These are phyloP conservation scores for Starmera caribaea DNA, from an alignment of 805 yeast species.

Conservation along the genomic window DNA sequence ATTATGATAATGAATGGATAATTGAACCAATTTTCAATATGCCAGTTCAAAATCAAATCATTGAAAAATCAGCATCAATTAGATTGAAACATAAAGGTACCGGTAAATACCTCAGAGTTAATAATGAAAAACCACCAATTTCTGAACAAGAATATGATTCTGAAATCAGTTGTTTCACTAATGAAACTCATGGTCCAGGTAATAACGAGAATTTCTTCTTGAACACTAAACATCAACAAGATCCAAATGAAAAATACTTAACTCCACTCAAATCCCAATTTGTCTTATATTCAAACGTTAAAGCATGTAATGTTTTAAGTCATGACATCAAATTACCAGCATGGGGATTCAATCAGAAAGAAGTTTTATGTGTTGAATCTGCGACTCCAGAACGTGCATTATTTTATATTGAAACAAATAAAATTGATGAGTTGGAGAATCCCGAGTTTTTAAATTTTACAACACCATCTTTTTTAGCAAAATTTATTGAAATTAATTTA, in stretches of 20 bases:
- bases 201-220: constrained; percentile 63
- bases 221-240: constrained; percentile 28
- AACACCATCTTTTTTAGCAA: constrained; percentile 9
- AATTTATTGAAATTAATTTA: constrained; percentile 12
- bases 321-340: constrained; percentile 68
- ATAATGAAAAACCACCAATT: constrained; percentile 69
- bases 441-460: constrained; percentile 15
- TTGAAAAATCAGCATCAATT: constrained; percentile 31
- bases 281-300: constrained; percentile 55
- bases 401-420: constrained; percentile 66
- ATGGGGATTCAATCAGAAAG: constrained; percentile 82
- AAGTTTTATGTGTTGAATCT: constrained; percentile 74
- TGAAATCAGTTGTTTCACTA: constrained; percentile 72
- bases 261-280: constrained; percentile 50
- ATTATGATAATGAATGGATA: constrained; percentile 63
- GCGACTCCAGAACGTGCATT: constrained; percentile 60
- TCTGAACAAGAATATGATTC: constrained; percentile 84
- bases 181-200: constrained; percentile 52
- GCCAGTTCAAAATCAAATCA: constrained; percentile 21
- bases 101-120: constrained; percentile 60
- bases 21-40: constrained; percentile 34
- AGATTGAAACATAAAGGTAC: constrained; percentile 66
- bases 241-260: constrained; percentile 22
- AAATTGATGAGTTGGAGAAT: constrained; percentile 19
- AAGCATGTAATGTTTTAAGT: constrained; percentile 64